phyloP scores from a whole-genome alignment of 495 filamentous ascomycete genomes.

The Talaromyces stipitatus region DNA sequence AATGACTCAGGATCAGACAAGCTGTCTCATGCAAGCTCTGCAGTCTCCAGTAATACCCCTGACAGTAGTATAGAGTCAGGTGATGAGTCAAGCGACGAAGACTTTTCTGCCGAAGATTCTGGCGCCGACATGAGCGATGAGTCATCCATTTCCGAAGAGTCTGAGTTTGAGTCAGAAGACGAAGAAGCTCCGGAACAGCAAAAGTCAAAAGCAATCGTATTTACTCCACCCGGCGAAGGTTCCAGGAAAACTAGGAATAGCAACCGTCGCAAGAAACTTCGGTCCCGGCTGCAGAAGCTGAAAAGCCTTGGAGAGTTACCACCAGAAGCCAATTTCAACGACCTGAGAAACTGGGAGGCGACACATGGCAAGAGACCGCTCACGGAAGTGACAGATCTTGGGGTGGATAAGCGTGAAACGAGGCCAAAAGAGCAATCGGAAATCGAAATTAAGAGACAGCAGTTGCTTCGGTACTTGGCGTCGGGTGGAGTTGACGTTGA shows the following conservation, averaged over 20 bases:
- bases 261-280: slow-evolving; percentile 45
- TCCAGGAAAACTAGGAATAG: slow-evolving; percentile 42
- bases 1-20: slow-evolving; percentile 17
- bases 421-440: slow-evolving; percentile 22
- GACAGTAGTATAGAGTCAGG: slow-evolving; percentile 1
- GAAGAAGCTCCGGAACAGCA: slow-evolving; percentile 7
- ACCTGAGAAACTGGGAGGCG: slow-evolving; percentile 34
- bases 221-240: slow-evolving; percentile 34
- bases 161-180: slow-evolving; percentile 17
- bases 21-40: slow-evolving; percentile 18
- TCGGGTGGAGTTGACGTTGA: slow-evolving; percentile 46
- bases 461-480: slow-evolving; percentile 42
- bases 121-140: slow-evolving; percentile 16
- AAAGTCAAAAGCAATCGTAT: slow-evolving; percentile 5
- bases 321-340: slow-evolving; percentile 35
- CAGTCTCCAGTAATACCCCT: slow-evolving; percentile 12
- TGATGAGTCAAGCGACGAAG: not conserved
- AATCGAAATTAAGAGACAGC: slow-evolving; percentile 44
- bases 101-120: slow-evolving; percentile 13
- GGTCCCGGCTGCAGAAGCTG: slow-evolving; percentile 38
- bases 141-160: slow-evolving; percentile 25
- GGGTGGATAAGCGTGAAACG: not conserved
- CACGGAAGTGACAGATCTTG: slow-evolving; percentile 11
- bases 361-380: slow-evolving; percentile 19
- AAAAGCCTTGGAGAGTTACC: slow-evolving; percentile 44